phyloP scores from a whole-genome alignment of 1,284 basidiomycete genomes.

The Cryptococcus sp. region DNA sequence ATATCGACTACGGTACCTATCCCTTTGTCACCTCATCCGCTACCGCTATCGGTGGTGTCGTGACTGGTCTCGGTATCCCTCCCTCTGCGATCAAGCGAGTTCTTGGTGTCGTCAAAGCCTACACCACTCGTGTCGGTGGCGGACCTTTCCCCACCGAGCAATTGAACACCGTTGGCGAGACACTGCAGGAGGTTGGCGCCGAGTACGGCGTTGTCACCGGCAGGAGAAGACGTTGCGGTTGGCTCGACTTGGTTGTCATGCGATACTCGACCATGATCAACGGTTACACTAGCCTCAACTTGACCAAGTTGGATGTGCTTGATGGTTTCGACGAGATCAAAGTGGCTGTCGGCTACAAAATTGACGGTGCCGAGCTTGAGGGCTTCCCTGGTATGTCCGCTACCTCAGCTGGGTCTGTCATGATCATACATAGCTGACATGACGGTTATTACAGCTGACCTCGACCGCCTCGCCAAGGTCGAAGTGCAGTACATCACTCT shows the following conservation, averaged over 20 bases:
- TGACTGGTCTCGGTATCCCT: conserved; percentile 93
- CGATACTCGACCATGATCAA: conserved; percentile 92
- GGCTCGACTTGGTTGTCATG: conserved; percentile 96
- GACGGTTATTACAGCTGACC: conserved; percentile 63
- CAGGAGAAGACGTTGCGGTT: conserved; percentile 87
- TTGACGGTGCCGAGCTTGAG: conserved; percentile 73
- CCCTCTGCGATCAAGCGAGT: conserved; percentile 80
- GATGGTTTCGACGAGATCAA: conserved; percentile 87
- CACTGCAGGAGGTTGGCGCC: conserved; percentile 89
- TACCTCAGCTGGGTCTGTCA: background rate
- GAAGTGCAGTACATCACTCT: conserved; percentile 88
- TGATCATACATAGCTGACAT: conserved; percentile 9
- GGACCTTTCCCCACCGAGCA: conserved; percentile 98
- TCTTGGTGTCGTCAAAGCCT: conserved; percentile 95
- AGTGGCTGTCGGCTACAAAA: conserved; percentile 76
- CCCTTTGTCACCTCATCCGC: conserved; percentile 95
- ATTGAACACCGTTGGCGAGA: conserved; percentile 78
- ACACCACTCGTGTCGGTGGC: conserved; percentile 94
- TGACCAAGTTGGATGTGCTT: conserved; percentile 94
- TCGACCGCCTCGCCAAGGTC: conserved; percentile 77
- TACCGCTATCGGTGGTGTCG: conserved; percentile 88
- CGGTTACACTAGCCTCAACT: conserved; percentile 89
- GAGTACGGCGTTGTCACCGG: conserved; percentile 95
- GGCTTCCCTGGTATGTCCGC: conserved; percentile 79
- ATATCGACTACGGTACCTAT: conserved; percentile 96